Conservation (phyloP, 768 basidiomycete species). For the Trametes coccinea region DNA sequence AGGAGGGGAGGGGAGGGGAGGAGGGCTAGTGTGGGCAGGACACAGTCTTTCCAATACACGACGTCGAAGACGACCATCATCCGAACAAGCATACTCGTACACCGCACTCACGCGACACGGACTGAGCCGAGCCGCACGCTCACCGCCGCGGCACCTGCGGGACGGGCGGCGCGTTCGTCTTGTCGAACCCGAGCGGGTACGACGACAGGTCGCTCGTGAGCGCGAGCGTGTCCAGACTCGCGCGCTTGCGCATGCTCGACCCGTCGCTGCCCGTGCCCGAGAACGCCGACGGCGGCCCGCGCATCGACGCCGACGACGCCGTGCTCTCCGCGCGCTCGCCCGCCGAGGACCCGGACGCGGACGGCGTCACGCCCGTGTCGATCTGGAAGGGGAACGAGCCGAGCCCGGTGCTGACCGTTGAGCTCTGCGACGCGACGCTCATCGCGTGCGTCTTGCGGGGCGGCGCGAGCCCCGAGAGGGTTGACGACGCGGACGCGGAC, state of each 20-base stretch:
- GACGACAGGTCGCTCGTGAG: slow-evolving; percentile 81
- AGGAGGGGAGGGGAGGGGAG: neutral
- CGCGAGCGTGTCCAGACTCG: slow-evolving; percentile 83
- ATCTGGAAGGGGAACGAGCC: slow-evolving; percentile 88
- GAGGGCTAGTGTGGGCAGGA: neutral
- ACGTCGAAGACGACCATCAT: slow-evolving; percentile 6
- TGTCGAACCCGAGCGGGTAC: slow-evolving; percentile 78
- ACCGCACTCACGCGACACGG: slow-evolving; percentile 11
- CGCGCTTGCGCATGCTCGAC: slow-evolving; percentile 58
- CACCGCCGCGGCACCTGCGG: slow-evolving; percentile 19
- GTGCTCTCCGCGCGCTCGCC: slow-evolving; percentile 32
- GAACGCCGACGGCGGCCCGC: slow-evolving; percentile 32
- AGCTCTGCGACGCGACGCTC: slow-evolving; percentile 75
- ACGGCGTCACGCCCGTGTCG: slow-evolving; percentile 48
- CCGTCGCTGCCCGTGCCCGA: slow-evolving; percentile 27
- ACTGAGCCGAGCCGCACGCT: neutral
- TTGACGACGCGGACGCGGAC: slow-evolving; percentile 15
- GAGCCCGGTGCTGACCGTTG: slow-evolving; percentile 77
- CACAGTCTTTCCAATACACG: slow-evolving; percentile 18
- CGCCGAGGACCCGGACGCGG: slow-evolving; percentile 14
- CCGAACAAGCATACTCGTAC: slow-evolving; percentile 20
- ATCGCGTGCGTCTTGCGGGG: slow-evolving; percentile 67
- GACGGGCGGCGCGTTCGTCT: slow-evolving; percentile 20
- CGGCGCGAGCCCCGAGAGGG: slow-evolving; percentile 35
- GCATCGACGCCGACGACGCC: slow-evolving; percentile 19